Conservation (phyloP, 2,329 filamentous ascomycete genomes). For the Beauveria varroae region DNA sequence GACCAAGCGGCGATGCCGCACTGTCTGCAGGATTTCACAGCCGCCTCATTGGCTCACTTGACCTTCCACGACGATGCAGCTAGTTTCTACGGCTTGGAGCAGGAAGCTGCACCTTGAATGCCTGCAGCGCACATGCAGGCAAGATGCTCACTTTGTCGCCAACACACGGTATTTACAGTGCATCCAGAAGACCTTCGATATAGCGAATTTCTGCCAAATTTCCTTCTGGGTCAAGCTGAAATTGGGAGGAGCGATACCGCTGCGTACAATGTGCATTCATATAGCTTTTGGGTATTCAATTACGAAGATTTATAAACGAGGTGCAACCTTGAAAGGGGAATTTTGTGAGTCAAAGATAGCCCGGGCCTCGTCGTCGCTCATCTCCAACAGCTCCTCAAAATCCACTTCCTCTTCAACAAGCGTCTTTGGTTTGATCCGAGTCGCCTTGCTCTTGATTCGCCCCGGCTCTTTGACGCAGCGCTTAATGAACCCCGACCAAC, state of each 20-base stretch:
- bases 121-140: background rate
- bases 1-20: too few species aligned
- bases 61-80: too few species aligned
- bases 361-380: slow-evolving; percentile 13
- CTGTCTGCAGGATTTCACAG: too few species aligned
- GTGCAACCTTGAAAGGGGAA: slow-evolving; percentile 12
- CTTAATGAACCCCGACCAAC: slow-evolving; percentile 50
- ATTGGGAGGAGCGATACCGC: background rate
- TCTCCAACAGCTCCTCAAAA: slow-evolving; percentile 32
- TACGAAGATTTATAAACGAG: background rate
- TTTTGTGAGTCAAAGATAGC: slow-evolving; percentile 14
- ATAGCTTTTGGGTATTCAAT: background rate
- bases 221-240: too few species aligned
- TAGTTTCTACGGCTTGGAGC: too few species aligned
- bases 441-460: slow-evolving; percentile 32
- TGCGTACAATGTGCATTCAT: too few species aligned
- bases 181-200: background rate
- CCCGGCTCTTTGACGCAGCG: slow-evolving; percentile 28
- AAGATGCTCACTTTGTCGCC: background rate
- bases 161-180: background rate
- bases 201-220: too few species aligned
- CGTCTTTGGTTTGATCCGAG: slow-evolving; percentile 41
- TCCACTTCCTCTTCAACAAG: slow-evolving; percentile 40
- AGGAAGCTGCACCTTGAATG: background rate
- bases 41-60: too few species aligned